These are phyloP conservation scores for Endoconidiophora laricicola DNA, from an alignment of 2,329 filamentous ascomycete genomes.

Conservation along the genomic window DNA sequence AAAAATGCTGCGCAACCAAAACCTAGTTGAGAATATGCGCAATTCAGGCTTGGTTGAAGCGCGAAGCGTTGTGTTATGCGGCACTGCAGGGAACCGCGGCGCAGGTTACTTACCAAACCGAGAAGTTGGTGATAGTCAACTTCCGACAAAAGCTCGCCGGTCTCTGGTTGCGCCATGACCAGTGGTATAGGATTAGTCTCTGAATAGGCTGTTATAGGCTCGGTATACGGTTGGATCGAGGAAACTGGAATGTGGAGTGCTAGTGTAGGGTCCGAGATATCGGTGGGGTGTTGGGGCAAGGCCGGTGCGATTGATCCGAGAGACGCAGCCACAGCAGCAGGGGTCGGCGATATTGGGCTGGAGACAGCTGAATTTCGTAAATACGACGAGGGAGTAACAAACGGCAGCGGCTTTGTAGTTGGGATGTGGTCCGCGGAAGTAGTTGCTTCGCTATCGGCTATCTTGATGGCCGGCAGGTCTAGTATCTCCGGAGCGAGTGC, in stretches of 20 bases:
- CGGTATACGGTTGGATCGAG: constrained; percentile 21
- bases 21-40: neutral
- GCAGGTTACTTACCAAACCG: constrained; percentile 45
- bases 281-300: neutral
- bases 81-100: neutral
- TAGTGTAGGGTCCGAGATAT: neutral
- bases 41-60: neutral
- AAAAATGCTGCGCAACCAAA: neutral
- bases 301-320: constrained; percentile 11
- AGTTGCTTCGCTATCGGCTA: neutral
- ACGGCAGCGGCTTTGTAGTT: constrained; percentile 28
- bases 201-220: constrained; percentile 20
- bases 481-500: neutral
- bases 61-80: neutral
- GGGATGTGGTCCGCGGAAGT: constrained; percentile 13
- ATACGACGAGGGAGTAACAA: constrained; percentile 45
- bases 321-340: constrained; percentile 13
- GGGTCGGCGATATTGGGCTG: constrained; percentile 13
- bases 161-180: constrained; percentile 5
- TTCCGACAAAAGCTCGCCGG: constrained; percentile 25
- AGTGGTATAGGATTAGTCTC: constrained; percentile 24
- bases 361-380: constrained; percentile 23
- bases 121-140: constrained; percentile 64
- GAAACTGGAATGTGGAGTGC: constrained; percentile 1
- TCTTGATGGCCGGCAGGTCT: neutral